These are phyloP conservation scores for Sporobolus alterniflorus DNA, from an alignment of 202 grass and related monocot genomes.

Conservation along the genomic window DNA sequence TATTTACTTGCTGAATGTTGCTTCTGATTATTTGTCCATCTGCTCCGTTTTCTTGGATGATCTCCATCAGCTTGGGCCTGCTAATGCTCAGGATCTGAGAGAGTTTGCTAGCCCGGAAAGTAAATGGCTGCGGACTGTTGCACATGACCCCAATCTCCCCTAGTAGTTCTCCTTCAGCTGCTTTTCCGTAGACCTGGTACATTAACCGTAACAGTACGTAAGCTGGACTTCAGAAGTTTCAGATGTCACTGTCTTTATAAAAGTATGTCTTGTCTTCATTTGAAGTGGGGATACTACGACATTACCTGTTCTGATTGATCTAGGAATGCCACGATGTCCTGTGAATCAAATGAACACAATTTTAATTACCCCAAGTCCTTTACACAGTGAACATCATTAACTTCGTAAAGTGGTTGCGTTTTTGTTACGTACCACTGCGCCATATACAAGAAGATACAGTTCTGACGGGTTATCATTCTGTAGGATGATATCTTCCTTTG, in stretches of 20 bases:
- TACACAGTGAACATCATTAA: neutral
- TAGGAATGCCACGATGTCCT: conserved; percentile 54
- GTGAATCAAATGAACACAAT: neutral
- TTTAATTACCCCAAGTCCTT: neutral
- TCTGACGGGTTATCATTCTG: conserved; percentile 68
- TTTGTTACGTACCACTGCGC: conserved; percentile 58
- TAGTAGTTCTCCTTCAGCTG: conserved; percentile 56
- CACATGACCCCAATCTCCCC: conserved; percentile 65
- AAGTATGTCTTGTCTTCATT: neutral
- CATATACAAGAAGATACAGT: conserved; percentile 60
- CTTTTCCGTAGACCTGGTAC: conserved; percentile 57
- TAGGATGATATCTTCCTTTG: conserved; percentile 70
- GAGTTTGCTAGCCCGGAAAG: conserved; percentile 52
- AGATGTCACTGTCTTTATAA: neutral
- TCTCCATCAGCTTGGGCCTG: conserved; percentile 54
- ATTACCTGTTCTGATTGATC: conserved; percentile 59
- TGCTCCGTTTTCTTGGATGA: conserved; percentile 53
- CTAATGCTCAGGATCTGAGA: conserved; percentile 60
- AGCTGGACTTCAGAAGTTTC: neutral
- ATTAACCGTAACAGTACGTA: neutral
- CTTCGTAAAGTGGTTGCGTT: neutral
- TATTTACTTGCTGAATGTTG: conserved; percentile 51
- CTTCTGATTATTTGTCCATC: conserved; percentile 47
- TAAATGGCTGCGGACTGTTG: conserved; percentile 66
- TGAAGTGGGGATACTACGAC: neutral